Base-by-base conservation (phyloP, 768 basidiomycete species). In the Solioccasus polychromus region DNA sequence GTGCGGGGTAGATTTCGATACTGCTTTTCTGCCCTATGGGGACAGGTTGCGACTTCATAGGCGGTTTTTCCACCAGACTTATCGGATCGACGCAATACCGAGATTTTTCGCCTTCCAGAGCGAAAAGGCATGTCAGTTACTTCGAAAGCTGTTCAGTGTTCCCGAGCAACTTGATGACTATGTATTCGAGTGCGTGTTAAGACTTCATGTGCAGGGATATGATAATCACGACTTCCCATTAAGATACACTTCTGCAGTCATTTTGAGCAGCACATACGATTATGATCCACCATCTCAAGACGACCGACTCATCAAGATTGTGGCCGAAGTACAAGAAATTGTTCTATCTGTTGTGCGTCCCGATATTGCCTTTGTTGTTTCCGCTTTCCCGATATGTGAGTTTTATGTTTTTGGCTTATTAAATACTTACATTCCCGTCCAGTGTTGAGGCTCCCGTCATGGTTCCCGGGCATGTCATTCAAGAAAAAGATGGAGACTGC, bases 161-260 rank as follows among this genome's bases (percentile, higher is more conserved):
- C 66, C 68, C 30, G 61, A 67, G 8, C 52, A 61, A 20, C 48
- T 68, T 25, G 44, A 60, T 7, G 58, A 58, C 17, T 64, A 68
- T 26, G 44, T 70, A 8, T 59, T 61, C 26, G 61, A 66, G 71
- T 52, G 28, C 5, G 46, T 45, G 9, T 26, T n/a, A 5, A 12
- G 17, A 17, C n/a, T n/a, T 5, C 7, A 8, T n/a, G 20, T 31
- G 12, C 4, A 14, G 15, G n/a, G n/a, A 24, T 8, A 9, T 22
- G 10, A 20, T 36, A 8, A 30, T 22, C 11, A 14, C 3, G 19
- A 32, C 17, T 20, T 49, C 26, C 11, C 2, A 18, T 25, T 5
- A 5, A 54, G 53, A 34, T 49, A 53, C 22, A 38, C 53, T 11
- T 15, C 51, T 8, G 32, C 51, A 0, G 20, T 46, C 14, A 28